These are phyloP conservation scores for Clavispora vitiphila DNA, from an alignment of 805 yeast genomes.

Conservation along the genomic window DNA sequence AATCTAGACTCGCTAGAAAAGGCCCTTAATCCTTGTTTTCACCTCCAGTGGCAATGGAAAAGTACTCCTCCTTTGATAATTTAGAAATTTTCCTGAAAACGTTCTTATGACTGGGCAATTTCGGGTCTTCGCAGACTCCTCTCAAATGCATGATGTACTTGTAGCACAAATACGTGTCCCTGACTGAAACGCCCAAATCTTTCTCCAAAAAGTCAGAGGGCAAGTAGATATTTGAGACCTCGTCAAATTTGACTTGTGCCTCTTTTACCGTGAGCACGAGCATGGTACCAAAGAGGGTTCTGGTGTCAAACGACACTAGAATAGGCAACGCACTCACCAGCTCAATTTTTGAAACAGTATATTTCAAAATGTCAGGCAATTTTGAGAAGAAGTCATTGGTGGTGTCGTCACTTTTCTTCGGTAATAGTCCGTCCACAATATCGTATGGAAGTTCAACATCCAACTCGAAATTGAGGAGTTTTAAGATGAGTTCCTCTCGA, in stretches of 20 bases:
- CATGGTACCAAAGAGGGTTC: slow-evolving; percentile 26
- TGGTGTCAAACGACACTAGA: slow-evolving; percentile 29
- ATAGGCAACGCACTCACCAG: slow-evolving; percentile 35
- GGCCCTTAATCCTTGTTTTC: neutral
- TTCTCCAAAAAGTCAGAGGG: slow-evolving; percentile 8
- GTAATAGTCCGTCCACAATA: slow-evolving; percentile 22
- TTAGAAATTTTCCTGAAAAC: slow-evolving; percentile 10
- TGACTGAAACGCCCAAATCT: slow-evolving; percentile 4
- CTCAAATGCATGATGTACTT: slow-evolving; percentile 12
- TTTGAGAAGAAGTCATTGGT: slow-evolving; percentile 9
- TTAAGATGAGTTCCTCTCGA: slow-evolving; percentile 38
- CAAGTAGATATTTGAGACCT: slow-evolving; percentile 5
- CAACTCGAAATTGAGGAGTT: slow-evolving; percentile 36
- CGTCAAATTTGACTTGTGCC: slow-evolving; percentile 12
- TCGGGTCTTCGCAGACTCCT: slow-evolving; percentile 14
- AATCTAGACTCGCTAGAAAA: neutral
- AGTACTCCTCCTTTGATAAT: slow-evolving; percentile 7
- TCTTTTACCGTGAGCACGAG: slow-evolving; percentile 13
- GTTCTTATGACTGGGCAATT: slow-evolving; percentile 13
- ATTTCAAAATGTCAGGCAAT: slow-evolving; percentile 20
- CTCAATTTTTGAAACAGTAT: slow-evolving; percentile 32
- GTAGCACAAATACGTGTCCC: slow-evolving; percentile 12
- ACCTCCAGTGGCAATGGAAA: slow-evolving; percentile 3
- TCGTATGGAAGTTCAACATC: slow-evolving; percentile 36
- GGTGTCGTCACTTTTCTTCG: slow-evolving; percentile 5